Evolutionary conservation across 129 eudicot genomes (phyloP).

Genomic region (Daucus carota): DH1_v3.0 NC_030381.2:32842001-32842500

Average conservation of each 20-base stretch:
- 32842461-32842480: constrained; percentile 32
- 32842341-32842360: constrained; percentile 46
- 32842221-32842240: constrained; percentile 51
- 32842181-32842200: constrained; percentile 21
- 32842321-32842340: constrained; percentile 35
- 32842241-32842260: constrained; percentile 52
- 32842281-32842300: constrained; percentile 31
- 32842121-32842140: constrained; percentile 22
- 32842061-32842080: constrained; percentile 23
- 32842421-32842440: constrained; percentile 57
- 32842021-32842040: constrained; percentile 12
- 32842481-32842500: constrained; percentile 41
- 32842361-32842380: constrained; percentile 45
- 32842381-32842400: constrained; percentile 53
- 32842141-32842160: constrained; percentile 33
- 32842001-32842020: constrained; percentile 21
- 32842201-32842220: constrained; percentile 29
- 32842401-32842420: constrained; percentile 60
- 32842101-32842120: constrained; percentile 28
- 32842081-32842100: constrained; percentile 34
- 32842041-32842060: constrained; percentile 23
- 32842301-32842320: constrained; percentile 27
- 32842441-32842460: constrained; percentile 34
- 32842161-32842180: constrained; percentile 22
- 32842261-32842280: constrained; percentile 51